Conservation (phyloP, 1,284 basidiomycete species). For the Marasmius tenuissimus region DNA sequence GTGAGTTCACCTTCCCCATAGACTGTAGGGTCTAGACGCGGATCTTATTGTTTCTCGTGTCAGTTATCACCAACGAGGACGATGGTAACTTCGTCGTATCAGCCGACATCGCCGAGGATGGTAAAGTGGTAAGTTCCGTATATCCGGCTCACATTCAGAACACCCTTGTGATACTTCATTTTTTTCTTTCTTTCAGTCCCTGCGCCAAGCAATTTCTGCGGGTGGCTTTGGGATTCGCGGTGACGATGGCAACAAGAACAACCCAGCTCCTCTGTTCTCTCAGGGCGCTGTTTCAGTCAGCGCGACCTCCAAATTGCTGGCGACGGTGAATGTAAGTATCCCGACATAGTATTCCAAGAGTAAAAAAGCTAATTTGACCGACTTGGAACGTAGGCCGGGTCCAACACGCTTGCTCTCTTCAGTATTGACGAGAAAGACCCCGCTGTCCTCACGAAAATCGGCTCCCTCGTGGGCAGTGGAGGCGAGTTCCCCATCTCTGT, state of each 20-base stretch:
- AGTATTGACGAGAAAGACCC: conserved; percentile 41
- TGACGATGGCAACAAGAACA: not conserved
- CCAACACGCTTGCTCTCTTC: conserved; percentile 46
- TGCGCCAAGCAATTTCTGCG: conserved; percentile 4
- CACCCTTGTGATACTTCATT: not conserved
- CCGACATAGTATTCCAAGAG: conserved; percentile 13
- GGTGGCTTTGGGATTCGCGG: conserved; percentile 6
- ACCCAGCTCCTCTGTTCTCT: conserved; percentile 2
- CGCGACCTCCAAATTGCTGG: conserved; percentile 5
- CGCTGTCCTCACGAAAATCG: conserved; percentile 37
- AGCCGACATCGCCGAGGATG: conserved; percentile 26
- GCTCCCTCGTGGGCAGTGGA: conserved; percentile 37
- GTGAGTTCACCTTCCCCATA: not conserved
- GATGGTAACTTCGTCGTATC: conserved; percentile 31
- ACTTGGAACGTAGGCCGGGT: conserved; percentile 35
- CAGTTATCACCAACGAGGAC: conserved; percentile 37
- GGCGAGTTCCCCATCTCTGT: conserved; percentile 50
- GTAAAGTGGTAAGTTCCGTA: conserved; percentile 24
- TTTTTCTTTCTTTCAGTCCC: not conserved
- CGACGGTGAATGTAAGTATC: conserved; percentile 7
- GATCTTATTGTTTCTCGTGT: not conserved
- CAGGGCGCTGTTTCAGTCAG: conserved; percentile 5
- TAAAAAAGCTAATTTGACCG: not conserved
- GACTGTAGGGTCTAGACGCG: not conserved
- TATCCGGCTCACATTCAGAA: not conserved